Evolutionary conservation across 148 eudicot species (phyloP).

Genomic region (Pouteria glomerata): DNA sequence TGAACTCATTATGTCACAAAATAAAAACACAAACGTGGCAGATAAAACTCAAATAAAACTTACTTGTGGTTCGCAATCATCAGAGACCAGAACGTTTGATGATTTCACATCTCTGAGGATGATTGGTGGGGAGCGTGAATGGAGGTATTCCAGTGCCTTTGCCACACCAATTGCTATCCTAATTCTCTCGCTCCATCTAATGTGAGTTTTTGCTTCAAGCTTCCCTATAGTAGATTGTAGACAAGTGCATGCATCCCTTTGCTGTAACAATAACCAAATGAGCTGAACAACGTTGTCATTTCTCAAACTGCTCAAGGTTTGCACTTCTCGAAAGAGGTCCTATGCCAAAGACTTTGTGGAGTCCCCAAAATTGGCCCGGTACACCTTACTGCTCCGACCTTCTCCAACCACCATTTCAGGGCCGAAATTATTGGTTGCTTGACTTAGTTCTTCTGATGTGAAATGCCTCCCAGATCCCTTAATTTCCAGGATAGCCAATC

Average conservation of each 20-base stretch:
- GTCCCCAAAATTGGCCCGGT: constrained; percentile 13
- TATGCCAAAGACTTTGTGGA: constrained; percentile 7
- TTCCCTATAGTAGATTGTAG: constrained; percentile 18
- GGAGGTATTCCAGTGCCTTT: constrained; percentile 31
- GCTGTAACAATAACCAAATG: constrained; percentile 27
- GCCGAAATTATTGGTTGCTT: constrained; percentile 22
- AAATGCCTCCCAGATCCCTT: constrained; percentile 17
- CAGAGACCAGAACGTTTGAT: constrained; percentile 28
- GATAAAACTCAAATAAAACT: neutral
- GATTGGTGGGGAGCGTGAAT: constrained; percentile 27
- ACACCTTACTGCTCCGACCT: constrained; percentile 26
- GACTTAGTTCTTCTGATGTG: constrained; percentile 14
- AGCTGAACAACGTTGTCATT: constrained; percentile 26
- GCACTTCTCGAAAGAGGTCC: constrained; percentile 22
- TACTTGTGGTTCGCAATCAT: constrained; percentile 26
- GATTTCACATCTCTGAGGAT: constrained; percentile 32
- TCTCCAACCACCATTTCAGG: constrained; percentile 24
- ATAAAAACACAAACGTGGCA: too few species aligned
- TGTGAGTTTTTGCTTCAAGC: constrained; percentile 18
- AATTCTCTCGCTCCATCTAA: constrained; percentile 32
- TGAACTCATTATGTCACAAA: too few species aligned
- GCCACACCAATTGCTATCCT: constrained; percentile 29
- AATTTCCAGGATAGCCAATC: constrained; percentile 20
- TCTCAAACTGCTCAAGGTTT: constrained; percentile 23
- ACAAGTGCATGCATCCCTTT: constrained; percentile 24